These are phyloP conservation scores for Neofusicoccum sp. DNA, from an alignment of 2,329 filamentous ascomycete species.

Conservation along the genomic window DNA sequence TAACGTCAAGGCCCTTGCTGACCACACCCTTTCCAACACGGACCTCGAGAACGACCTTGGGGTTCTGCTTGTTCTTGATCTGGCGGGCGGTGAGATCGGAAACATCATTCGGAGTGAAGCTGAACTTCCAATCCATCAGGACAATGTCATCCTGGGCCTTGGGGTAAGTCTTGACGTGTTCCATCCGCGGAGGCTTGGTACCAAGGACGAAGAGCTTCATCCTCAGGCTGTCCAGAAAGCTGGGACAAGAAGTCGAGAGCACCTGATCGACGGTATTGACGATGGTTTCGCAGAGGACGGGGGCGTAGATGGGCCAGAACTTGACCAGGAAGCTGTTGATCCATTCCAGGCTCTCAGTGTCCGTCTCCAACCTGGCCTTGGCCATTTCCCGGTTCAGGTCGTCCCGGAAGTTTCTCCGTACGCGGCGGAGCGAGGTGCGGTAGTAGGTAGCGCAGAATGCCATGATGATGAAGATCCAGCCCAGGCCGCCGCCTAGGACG, in stretches of 20 bases:
- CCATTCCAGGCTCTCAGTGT: slow-evolving; percentile 93
- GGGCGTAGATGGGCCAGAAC: slow-evolving; percentile 98
- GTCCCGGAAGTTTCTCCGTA: slow-evolving; percentile 93
- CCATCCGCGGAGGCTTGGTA: slow-evolving; percentile 90
- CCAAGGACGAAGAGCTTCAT: slow-evolving; percentile 92
- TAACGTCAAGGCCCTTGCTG: slow-evolving; percentile 94
- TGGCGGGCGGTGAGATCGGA: slow-evolving; percentile 88
- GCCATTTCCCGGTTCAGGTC: slow-evolving; percentile 87
- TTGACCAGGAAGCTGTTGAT: slow-evolving; percentile 98
- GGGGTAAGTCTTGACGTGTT: slow-evolving; percentile 97
- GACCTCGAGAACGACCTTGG: slow-evolving; percentile 93
- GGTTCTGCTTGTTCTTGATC: slow-evolving; percentile 92
- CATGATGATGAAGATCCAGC: slow-evolving; percentile 93
- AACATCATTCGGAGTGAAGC: slow-evolving; percentile 93
- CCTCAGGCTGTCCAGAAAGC: slow-evolving; percentile 89
- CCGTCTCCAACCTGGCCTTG: slow-evolving; percentile 82
- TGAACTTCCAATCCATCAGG: slow-evolving; percentile 99
- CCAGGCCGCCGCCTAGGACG: slow-evolving; percentile 83
- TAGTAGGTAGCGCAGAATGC: slow-evolving; percentile 92
- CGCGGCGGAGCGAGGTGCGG: slow-evolving; percentile 86
- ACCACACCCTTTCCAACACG: slow-evolving; percentile 94
- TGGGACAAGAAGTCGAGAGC: slow-evolving; percentile 83
- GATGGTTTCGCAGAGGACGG: slow-evolving; percentile 86
- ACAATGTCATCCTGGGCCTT: slow-evolving; percentile 94
- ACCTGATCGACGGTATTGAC: slow-evolving; percentile 96